Evolutionary conservation across 257 asterid species (phyloP), one percentile per base, ranked within the genome.

Genomic region (Hygrophila difformis): DNA sequence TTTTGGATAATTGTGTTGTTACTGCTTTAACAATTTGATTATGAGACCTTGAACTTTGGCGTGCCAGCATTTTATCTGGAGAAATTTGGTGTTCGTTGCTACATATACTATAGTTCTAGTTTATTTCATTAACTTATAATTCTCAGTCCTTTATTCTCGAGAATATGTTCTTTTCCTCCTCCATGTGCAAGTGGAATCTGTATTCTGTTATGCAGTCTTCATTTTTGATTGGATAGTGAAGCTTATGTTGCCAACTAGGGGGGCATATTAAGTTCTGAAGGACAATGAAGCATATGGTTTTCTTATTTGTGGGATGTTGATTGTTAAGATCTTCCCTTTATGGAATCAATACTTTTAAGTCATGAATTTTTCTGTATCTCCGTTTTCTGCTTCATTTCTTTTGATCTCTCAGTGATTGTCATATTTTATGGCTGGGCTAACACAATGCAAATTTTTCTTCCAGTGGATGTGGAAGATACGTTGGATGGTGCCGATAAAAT

Each of bases 401-500:
- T 18, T 12, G 39, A 9, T 53, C 2, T 41, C 48, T 8, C 45
- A 39, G 21, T n/a, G n/a, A n/a, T n/a, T n/a, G n/a, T n/a, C n/a
- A n/a, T n/a, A n/a, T n/a, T n/a, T 39, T 48, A 9, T 44, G 36
- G 11, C 22, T 62, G 63, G 55, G 42, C 34, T 67, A 15, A 53
- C 26, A 19, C 41, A 52, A 17, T 47, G 37, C 43, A 42, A 51
- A 46, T 37, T 59, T 62, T 29, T 26, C 43, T 68, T 57, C 20
- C 62, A 68, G 77, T 79, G 85, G 78, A 76, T 41, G 51, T 53
- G 23, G 73, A 72, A 42, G 64, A 54, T 47, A 29, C 61, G 28
- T 47, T 49, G 40, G 75, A 69, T 53, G 74, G 47, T 29, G 64
- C 62, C 49, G 39, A 48, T 62, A 70, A 50, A 55, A 59, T 63